Conservation (phyloP, 257 asterid species). For the Solanum habrochaites region DNA sequence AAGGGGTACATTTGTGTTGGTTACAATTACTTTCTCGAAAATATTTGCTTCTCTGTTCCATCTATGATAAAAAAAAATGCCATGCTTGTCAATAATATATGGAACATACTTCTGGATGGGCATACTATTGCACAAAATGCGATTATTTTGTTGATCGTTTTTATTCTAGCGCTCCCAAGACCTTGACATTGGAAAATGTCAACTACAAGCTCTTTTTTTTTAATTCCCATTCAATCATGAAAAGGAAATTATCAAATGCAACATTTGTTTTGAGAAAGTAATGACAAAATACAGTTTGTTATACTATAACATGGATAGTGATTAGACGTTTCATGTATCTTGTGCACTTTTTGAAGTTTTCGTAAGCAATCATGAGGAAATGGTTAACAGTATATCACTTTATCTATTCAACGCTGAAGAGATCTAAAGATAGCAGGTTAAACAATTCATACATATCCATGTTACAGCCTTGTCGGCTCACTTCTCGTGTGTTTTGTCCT, state of each 20-base stretch:
- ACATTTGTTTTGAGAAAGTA: not conserved
- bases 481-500: not conserved
- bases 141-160: not conserved
- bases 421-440: not conserved
- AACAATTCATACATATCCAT: not conserved
- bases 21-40: not conserved
- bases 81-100: not conserved
- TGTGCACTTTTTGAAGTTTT: not conserved
- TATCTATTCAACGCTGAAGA: not conserved
- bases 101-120: not conserved
- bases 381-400: not conserved
- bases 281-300: not conserved
- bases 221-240: not conserved
- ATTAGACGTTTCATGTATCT: not conserved
- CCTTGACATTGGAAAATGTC: not conserved
- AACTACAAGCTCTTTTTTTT: not conserved
- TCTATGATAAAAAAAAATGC: not conserved
- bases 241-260: not conserved
- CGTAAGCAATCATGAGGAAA: not conserved
- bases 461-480: not conserved
- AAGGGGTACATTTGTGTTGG: not conserved
- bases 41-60: not conserved
- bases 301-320: not conserved
- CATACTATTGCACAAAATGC: not conserved
- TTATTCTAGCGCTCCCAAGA: not conserved